Conservation (phyloP, 768 basidiomycete genomes). For the Termitomyces sp. region DNA sequence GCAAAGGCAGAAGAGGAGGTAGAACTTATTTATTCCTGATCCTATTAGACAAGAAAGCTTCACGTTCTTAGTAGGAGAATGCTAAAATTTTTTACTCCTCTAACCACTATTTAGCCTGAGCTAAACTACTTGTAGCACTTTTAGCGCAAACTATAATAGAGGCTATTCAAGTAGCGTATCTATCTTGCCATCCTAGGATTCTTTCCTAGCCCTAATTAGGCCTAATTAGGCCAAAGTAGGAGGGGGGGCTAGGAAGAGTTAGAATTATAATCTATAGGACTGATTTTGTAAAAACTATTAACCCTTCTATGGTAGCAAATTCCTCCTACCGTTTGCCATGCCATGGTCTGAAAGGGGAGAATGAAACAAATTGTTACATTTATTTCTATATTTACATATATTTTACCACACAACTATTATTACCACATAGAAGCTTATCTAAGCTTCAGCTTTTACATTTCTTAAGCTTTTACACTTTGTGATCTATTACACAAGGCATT, state of each 20-base stretch:
- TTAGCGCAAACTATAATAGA: not conserved
- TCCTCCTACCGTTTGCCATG: too few relatives aligned
- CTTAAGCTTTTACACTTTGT: too few relatives aligned
- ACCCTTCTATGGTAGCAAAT: too few relatives aligned
- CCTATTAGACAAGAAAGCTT: not conserved
- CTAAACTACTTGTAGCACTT: not conserved
- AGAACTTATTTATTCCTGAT: not conserved
- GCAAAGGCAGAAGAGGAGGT: not conserved
- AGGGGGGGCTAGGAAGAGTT: not conserved
- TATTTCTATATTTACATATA: too few relatives aligned
- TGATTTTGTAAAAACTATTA: conserved; percentile 1
- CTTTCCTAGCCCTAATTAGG: not conserved
- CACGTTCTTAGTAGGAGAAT: not conserved
- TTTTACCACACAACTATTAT: too few relatives aligned
- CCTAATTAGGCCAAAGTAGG: too few relatives aligned
- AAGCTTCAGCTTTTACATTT: too few relatives aligned
- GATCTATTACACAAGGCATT: too few relatives aligned
- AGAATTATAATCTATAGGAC: conserved; percentile 2
- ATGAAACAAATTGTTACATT: too few relatives aligned
- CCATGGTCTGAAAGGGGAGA: too few relatives aligned
- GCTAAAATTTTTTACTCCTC: not conserved
- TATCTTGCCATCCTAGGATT: not conserved
- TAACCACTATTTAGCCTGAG: not conserved
- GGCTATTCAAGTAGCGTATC: too few relatives aligned
- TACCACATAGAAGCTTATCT: too few relatives aligned